Evolutionary conservation across 169 alveolate genomes (phyloP).

Genomic region (Amoebophrya sp.): DNA sequence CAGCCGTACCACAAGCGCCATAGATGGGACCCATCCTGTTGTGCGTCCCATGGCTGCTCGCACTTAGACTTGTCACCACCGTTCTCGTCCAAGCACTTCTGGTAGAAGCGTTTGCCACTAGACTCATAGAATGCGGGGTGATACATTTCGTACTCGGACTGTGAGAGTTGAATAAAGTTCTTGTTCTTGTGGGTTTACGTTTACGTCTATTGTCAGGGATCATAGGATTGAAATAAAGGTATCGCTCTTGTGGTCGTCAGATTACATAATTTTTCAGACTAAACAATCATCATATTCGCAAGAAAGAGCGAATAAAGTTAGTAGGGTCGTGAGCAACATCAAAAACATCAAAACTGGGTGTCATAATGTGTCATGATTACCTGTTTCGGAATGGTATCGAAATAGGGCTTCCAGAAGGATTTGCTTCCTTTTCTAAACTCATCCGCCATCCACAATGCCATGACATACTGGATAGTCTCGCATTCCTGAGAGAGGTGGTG

Average conservation of each 20-base stretch:
- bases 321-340: too few relatives aligned
- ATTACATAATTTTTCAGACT: too few relatives aligned
- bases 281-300: too few relatives aligned
- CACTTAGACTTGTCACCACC: background rate
- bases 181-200: too few relatives aligned
- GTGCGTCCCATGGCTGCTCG: background rate
- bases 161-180: too few relatives aligned
- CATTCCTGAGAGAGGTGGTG: background rate
- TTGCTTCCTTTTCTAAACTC: background rate
- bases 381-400: background rate
- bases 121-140: background rate
- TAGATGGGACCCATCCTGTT: background rate
- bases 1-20: background rate
- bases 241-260: too few relatives aligned
- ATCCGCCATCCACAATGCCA: background rate
- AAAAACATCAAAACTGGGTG: too few relatives aligned
- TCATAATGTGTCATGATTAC: too few relatives aligned
- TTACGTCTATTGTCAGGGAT: too few relatives aligned
- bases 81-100: background rate
- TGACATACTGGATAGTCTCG: conserved; percentile 12
- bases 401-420: background rate
- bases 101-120: background rate
- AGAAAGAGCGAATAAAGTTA: too few relatives aligned
- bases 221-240: too few relatives aligned
- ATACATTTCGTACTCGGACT: background rate